phyloP scores from a whole-genome alignment of 352 stramenopile species.

The Phytophthora sp. region DNA sequence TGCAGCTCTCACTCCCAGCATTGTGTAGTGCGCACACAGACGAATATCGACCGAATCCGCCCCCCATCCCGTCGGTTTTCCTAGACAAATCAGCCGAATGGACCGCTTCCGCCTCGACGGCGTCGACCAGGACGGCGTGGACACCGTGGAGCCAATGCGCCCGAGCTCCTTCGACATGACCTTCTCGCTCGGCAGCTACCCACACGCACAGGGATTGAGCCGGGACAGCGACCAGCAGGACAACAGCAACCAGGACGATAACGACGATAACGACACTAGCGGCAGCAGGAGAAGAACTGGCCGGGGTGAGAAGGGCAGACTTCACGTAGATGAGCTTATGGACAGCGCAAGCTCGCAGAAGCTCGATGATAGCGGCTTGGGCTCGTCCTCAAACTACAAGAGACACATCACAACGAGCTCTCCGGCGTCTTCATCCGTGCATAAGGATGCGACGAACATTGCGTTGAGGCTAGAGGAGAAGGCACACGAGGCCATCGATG shows the following conservation, averaged over 20 bases:
- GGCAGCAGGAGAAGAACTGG: constrained; percentile 10
- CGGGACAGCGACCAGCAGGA: constrained; percentile 37
- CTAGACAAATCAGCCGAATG: constrained; percentile 45
- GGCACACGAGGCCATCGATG: constrained; percentile 66
- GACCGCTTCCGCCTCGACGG: constrained; percentile 85
- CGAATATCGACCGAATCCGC: neutral
- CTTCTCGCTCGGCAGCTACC: constrained; percentile 76
- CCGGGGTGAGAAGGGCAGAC: constrained; percentile 52
- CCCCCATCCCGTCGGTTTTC: too few species aligned
- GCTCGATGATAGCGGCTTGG: constrained; percentile 15
- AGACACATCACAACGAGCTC: constrained; percentile 30
- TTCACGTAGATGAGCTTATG: constrained; percentile 53
- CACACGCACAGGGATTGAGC: constrained; percentile 29
- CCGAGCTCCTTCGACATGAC: constrained; percentile 91
- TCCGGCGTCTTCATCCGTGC: constrained; percentile 34
- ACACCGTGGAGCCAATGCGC: constrained; percentile 85
- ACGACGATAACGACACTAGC: constrained; percentile 29
- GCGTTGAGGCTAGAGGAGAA: constrained; percentile 75
- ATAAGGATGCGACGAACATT: constrained; percentile 58
- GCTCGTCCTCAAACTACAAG: constrained; percentile 16
- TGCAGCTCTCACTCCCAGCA: neutral
- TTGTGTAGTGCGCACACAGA: constrained; percentile 2
- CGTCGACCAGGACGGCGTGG: constrained; percentile 76
- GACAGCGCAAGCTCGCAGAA: constrained; percentile 26
- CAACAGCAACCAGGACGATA: constrained; percentile 31